phyloP scores from a whole-genome alignment of 1,284 basidiomycete genomes.

The Rhodotorula sp. region DNA sequence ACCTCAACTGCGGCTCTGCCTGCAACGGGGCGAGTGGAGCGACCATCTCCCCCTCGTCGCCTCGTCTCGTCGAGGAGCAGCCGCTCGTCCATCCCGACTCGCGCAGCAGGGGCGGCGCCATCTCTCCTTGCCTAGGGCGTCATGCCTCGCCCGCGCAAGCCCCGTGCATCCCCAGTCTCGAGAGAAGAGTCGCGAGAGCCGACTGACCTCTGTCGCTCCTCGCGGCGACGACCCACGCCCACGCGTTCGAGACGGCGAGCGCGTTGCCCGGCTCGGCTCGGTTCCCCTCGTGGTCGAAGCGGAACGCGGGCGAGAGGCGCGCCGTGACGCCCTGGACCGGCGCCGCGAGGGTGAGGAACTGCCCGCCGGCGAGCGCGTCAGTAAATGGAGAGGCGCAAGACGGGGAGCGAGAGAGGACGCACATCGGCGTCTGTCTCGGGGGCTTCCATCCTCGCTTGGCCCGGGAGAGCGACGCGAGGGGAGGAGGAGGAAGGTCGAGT shows the following conservation, averaged over 20 bases:
- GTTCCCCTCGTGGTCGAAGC: neutral
- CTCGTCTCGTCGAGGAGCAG: too few relatives aligned
- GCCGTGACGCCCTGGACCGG: constrained; percentile 32
- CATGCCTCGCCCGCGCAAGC: too few relatives aligned
- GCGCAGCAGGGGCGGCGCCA: too few relatives aligned
- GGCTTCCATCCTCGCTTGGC: constrained; percentile 20
- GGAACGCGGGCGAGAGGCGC: neutral
- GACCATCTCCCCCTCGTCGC: too few relatives aligned
- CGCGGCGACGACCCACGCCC: constrained; percentile 32
- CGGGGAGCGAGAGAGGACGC: neutral
- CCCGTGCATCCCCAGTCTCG: too few relatives aligned
- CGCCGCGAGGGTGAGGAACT: constrained; percentile 33
- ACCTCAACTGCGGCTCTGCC: too few relatives aligned
- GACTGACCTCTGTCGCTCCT: neutral
- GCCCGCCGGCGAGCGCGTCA: neutral
- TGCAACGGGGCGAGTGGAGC: too few relatives aligned
- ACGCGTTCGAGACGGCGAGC: constrained; percentile 40
- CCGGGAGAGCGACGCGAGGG: too few relatives aligned
- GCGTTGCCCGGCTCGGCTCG: constrained; percentile 25
- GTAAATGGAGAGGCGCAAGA: neutral
- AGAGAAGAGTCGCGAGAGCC: too few relatives aligned
- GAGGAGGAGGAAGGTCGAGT: too few relatives aligned
- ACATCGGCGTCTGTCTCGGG: constrained; percentile 32
- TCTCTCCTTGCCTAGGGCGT: too few relatives aligned
- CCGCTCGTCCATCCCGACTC: too few relatives aligned